These are phyloP conservation scores for Crithidia fasciculata DNA, from an alignment of 208 protist species.

Conservation along the genomic window DNA sequence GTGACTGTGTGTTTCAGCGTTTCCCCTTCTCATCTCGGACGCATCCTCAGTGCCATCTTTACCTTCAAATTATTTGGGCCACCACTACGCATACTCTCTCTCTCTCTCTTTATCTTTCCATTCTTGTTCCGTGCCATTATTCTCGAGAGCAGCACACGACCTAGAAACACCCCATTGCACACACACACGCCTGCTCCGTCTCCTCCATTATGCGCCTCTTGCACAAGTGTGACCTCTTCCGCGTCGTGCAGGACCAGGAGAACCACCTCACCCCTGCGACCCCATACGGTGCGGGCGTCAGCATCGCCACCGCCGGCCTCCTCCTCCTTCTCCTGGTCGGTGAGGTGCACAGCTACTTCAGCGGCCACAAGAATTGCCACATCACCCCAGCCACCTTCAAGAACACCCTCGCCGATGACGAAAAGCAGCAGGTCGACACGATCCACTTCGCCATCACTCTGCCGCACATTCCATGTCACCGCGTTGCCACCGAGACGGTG, in stretches of 20 bases:
- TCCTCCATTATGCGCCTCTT: slow-evolving; percentile 20
- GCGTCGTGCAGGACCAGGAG: slow-evolving; percentile 47
- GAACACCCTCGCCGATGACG: slow-evolving; percentile 17
- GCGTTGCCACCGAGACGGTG: slow-evolving; percentile 17
- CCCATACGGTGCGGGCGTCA: slow-evolving; percentile 26
- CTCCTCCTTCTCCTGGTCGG: slow-evolving; percentile 28
- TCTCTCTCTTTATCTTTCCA: neutral
- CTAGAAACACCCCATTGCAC: too few relatives aligned
- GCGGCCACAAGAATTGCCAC: slow-evolving; percentile 38
- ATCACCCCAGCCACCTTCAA: slow-evolving; percentile 34
- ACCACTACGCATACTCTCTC: neutral
- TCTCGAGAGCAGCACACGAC: too few relatives aligned
- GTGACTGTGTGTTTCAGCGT: too few relatives aligned
- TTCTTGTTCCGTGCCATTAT: neutral
- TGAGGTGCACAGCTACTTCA: slow-evolving; percentile 31
- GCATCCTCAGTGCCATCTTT: neutral
- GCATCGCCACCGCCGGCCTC: slow-evolving; percentile 20
- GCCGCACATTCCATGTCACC: slow-evolving; percentile 31
- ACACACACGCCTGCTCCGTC: neutral
- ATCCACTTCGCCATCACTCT: slow-evolving; percentile 34
- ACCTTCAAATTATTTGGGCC: neutral
- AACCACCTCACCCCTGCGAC: slow-evolving; percentile 40
- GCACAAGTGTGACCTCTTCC: slow-evolving; percentile 43
- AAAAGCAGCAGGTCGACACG: slow-evolving; percentile 9
- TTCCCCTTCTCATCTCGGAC: too few relatives aligned